These are phyloP conservation scores for Pythium guiyangense DNA, from an alignment of 352 stramenopile species.

Conservation along the genomic window DNA sequence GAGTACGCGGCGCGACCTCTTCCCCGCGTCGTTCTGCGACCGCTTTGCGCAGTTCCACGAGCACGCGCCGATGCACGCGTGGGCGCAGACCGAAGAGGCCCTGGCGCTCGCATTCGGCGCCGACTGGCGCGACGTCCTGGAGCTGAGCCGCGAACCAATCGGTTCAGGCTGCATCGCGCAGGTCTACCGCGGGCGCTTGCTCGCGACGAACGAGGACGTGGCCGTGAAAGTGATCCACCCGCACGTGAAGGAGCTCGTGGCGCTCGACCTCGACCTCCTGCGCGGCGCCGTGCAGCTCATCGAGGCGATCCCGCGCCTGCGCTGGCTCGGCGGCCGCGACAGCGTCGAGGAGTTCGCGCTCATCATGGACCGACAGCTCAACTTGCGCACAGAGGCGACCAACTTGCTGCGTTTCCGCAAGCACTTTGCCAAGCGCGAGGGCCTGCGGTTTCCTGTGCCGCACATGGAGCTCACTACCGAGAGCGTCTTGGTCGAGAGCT, in stretches of 20 bases:
- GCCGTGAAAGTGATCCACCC: slow-evolving; percentile 94
- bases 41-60: slow-evolving; percentile 90
- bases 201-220: slow-evolving; percentile 57
- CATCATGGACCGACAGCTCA: slow-evolving; percentile 89
- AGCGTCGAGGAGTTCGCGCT: slow-evolving; percentile 83
- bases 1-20: slow-evolving; percentile 92
- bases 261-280: slow-evolving; percentile 86
- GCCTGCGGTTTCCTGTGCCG: slow-evolving; percentile 68
- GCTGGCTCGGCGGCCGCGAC: slow-evolving; percentile 66
- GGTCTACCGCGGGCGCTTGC: slow-evolving; percentile 88
- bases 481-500: slow-evolving; percentile 90
- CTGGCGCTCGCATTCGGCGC: slow-evolving; percentile 83
- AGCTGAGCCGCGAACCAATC: slow-evolving; percentile 57
- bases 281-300: slow-evolving; percentile 56
- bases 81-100: slow-evolving; percentile 77
- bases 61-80: slow-evolving; percentile 81
- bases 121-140: slow-evolving; percentile 62
- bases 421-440: slow-evolving; percentile 60
- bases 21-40: slow-evolving; percentile 88
- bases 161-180: slow-evolving; percentile 95
- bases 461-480: slow-evolving; percentile 69
- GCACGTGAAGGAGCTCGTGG: slow-evolving; percentile 80
- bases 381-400: slow-evolving; percentile 86
- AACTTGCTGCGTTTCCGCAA: slow-evolving; percentile 84
- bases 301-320: slow-evolving; percentile 56